Base-by-base conservation (phyloP, 768 basidiomycete species). In the Paxillus involutus region DNA sequence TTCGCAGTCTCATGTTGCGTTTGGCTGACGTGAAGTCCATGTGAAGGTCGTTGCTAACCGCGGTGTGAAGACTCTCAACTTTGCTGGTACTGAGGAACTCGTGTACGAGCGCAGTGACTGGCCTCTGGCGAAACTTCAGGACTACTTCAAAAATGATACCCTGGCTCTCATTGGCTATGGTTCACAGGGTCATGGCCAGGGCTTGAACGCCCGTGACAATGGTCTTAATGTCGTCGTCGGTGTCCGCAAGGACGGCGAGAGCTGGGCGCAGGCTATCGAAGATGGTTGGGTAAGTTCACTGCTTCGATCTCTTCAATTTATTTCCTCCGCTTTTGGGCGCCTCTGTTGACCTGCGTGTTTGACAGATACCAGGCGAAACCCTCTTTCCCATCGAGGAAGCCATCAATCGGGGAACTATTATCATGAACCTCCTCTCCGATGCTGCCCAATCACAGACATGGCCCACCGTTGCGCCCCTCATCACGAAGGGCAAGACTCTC, bases 401-500 rank as follows among this genome's bases (percentile, higher is more conserved):
- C 58, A 98, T 98, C 73, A 80, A 88, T 62, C 84, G 81, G 60
- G 97, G 97, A 42, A 97, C 96, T 19, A 95, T 98, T 81, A 91
- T 99, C 84, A 99, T 99, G 97, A 98, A 99, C 83, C 81, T 99
- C 50, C 86, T 99, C 62, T 98, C 96, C 43, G 97, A 99, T 66
- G 97, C 97, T 46, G 97, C 96, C n/a, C 97, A 99, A 78, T 94
- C 92, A 13, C 84, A 89, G 73, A 98, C 95, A 30, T 99, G 97
- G 97, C 79, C 88, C 37, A 77, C 81, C 49, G 62, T 99, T 64
- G 88, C 85, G 42, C 96, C 97, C 51, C 85, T 98, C 67, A 95
- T 98, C 80, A 98, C 94, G 74, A 93, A 95, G 84, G 97, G 92
- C 78, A 98, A 99, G 83, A 99, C 97, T n/a, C 89, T 99, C 59